phyloP scores from a whole-genome alignment of 1,284 basidiomycete species.

The Puccinia horiana region DNA sequence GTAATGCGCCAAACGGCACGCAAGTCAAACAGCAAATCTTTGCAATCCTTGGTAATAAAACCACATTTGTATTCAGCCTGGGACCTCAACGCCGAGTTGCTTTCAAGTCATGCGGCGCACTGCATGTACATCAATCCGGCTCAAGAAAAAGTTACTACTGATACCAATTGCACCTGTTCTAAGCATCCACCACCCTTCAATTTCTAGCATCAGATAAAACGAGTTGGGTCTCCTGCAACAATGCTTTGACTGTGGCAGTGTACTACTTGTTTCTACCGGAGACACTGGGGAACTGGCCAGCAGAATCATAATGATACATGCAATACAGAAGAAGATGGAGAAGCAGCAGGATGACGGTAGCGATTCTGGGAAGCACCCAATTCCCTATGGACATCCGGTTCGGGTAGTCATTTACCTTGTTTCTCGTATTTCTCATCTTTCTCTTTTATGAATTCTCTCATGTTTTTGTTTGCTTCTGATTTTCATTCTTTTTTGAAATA shows the following conservation, averaged over 20 bases:
- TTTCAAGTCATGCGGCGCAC: conserved; percentile 2
- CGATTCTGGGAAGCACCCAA: neutral
- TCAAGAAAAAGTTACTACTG: neutral
- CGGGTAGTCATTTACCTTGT: no score
- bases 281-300: neutral
- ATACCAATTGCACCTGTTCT: neutral
- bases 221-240: neutral
- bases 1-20: neutral
- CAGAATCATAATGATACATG: neutral
- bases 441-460: no score
- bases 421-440: no score
- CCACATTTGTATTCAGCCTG: neutral
- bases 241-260: neutral
- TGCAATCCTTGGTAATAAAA: neutral
- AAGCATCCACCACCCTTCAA: neutral
- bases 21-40: neutral
- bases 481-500: no score
- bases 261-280: neutral
- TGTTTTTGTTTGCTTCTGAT: no score
- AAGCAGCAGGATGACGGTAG: neutral
- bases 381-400: neutral
- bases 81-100: neutral
- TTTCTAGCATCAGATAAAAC: neutral
- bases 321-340: neutral
- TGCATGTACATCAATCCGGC: neutral